Conservation (phyloP, 2,329 filamentous ascomycete species). For the Penicillium paneum region DNA sequence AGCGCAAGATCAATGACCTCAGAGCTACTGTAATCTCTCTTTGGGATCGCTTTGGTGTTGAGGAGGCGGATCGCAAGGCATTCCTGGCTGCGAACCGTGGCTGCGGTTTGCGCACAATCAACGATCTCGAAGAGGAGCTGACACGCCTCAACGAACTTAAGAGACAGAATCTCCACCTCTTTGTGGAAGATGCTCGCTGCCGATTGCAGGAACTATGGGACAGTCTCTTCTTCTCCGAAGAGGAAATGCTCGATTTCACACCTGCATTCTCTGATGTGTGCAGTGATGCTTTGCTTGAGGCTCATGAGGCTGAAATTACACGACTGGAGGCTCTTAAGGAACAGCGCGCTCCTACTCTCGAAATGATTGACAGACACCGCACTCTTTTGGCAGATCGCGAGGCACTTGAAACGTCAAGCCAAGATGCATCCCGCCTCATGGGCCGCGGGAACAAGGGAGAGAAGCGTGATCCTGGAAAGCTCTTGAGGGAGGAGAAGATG, state of each 20-base stretch:
- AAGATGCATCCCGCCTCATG: slow-evolving; percentile 92
- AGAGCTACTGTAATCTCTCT: slow-evolving; percentile 74
- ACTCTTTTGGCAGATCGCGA: slow-evolving; percentile 80
- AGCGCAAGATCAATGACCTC: slow-evolving; percentile 74
- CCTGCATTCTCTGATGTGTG: slow-evolving; percentile 97
- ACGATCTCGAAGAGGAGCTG: slow-evolving; percentile 93
- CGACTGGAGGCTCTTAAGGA: slow-evolving; percentile 78
- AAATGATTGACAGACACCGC: slow-evolving; percentile 78
- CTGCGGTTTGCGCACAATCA: slow-evolving; percentile 85
- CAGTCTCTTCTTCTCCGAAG: slow-evolving; percentile 86
- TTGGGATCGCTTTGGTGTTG: slow-evolving; percentile 83
- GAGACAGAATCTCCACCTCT: slow-evolving; percentile 88
- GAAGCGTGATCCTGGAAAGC: slow-evolving; percentile 87
- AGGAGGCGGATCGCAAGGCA: slow-evolving; percentile 75
- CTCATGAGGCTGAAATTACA: slow-evolving; percentile 86
- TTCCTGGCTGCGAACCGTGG: slow-evolving; percentile 88
- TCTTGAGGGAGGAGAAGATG: slow-evolving; percentile 97
- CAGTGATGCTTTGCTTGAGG: slow-evolving; percentile 89
- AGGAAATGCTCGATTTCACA: slow-evolving; percentile 98
- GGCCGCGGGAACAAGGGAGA: slow-evolving; percentile 88
- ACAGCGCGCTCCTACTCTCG: slow-evolving; percentile 79
- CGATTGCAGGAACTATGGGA: slow-evolving; percentile 96
- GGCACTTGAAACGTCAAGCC: slow-evolving; percentile 82
- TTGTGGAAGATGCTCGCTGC: slow-evolving; percentile 89
- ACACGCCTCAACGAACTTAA: slow-evolving; percentile 85